A percentile compares a stretch with the other conserved stretches of the same genome.
These are phyloP conservation scores for Mucor racemosus DNA, from an alignment of 371 early-diverging fungal species.

Conservation along the genomic window DNA sequence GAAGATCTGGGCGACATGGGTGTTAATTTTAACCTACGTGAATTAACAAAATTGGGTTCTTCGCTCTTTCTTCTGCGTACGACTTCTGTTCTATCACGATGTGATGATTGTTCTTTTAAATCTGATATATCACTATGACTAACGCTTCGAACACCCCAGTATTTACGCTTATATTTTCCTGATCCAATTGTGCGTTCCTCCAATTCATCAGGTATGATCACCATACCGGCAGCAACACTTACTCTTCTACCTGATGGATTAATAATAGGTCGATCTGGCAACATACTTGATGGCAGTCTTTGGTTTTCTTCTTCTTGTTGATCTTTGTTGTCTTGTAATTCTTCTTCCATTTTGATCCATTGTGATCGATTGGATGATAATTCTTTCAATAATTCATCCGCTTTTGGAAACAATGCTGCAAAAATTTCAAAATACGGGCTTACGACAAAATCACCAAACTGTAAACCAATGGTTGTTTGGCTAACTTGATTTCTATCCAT, in stretches of 20 bases:
- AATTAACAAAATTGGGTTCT: constrained; percentile 29
- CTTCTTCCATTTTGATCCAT: constrained; percentile 43
- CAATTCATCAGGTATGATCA: constrained; percentile 56
- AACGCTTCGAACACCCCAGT: constrained; percentile 49
- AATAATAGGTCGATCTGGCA: constrained; percentile 45
- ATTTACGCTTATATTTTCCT: constrained; percentile 40
- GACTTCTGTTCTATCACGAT: constrained; percentile 19
- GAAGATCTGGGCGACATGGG: constrained; percentile 5
- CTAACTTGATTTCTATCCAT: constrained; percentile 82
- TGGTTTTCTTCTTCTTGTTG: constrained; percentile 21
- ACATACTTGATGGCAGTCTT: constrained; percentile 36
- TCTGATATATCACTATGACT: constrained; percentile 39
- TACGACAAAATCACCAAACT: constrained; percentile 85
- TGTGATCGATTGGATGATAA: constrained; percentile 41
- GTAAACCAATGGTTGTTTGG: constrained; percentile 77
- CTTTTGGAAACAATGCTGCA: constrained; percentile 73
- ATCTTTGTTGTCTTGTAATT: constrained; percentile 16
- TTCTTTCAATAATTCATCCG: constrained; percentile 44
- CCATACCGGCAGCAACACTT: constrained; percentile 61
- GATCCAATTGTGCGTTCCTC: constrained; percentile 49
- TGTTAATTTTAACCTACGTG: constrained; percentile 1
- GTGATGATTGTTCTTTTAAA: not conserved
- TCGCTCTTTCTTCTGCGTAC: constrained; percentile 44
- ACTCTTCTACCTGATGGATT: constrained; percentile 57
- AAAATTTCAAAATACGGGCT: constrained; percentile 85